A percentile compares a stretch with the other conserved stretches of the same genome.
Conservation (phyloP, 2,329 filamentous ascomycete genomes). For the Sporothrix pallida region DNA sequence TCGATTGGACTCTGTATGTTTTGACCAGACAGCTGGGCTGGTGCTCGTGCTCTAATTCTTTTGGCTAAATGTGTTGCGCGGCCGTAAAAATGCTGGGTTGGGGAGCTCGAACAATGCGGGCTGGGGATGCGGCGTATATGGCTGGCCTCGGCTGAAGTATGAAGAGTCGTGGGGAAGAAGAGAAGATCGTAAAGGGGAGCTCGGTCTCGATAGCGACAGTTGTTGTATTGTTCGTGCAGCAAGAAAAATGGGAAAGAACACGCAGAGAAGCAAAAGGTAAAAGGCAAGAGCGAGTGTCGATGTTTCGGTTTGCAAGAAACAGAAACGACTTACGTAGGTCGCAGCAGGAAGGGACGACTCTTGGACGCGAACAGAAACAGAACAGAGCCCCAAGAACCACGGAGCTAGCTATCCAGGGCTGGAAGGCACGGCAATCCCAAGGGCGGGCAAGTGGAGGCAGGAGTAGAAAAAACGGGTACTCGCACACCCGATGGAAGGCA, state of each 20-base stretch:
- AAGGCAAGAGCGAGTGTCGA: neutral
- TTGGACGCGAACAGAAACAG: neutral
- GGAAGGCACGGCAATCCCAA: constrained; percentile 14
- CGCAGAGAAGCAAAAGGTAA: neutral
- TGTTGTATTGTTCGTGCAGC: neutral
- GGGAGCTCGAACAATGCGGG: too few species aligned
- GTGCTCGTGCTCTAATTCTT: neutral
- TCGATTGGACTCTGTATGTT: neutral
- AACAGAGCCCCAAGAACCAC: neutral
- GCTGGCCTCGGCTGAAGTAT: too few species aligned
- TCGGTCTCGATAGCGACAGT: neutral
- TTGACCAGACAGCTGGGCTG: neutral
- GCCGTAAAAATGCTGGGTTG: neutral
- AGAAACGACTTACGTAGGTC: neutral
- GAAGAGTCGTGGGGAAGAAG: too few species aligned
- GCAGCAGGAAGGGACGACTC: constrained; percentile 2
- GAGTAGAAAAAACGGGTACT: constrained; percentile 5
- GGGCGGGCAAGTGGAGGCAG: constrained; percentile 13
- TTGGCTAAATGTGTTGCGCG: neutral
- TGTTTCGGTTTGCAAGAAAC: neutral
- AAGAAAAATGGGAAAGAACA: neutral
- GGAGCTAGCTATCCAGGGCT: neutral
- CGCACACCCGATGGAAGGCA: neutral
- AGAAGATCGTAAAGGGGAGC: neutral
- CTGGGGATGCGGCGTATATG: too few species aligned